Evolutionary conservation across 306 rosid species (phyloP).

Genomic region (Fagus crenata): DNA sequence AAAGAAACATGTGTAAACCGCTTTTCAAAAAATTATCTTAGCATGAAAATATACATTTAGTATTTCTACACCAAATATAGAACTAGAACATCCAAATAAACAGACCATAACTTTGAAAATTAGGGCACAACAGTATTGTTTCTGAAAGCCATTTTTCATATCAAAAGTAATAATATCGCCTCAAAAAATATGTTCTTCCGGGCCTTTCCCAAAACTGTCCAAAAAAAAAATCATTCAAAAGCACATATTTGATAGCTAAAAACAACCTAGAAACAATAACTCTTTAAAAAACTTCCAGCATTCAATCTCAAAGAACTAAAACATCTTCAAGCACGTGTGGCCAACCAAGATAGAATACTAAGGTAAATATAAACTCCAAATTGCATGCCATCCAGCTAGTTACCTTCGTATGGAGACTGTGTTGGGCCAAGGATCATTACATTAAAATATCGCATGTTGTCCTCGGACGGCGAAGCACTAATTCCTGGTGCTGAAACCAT

Average conservation of each 20-base stretch:
- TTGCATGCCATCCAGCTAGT: conserved; percentile 3
- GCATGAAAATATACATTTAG: neutral
- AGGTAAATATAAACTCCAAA: neutral
- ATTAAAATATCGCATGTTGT: conserved; percentile 94
- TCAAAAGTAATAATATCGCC: neutral
- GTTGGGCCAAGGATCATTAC: conserved; percentile 99
- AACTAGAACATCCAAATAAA: neutral
- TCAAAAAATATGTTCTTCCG: neutral
- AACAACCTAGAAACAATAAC: neutral
- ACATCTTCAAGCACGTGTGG: neutral
- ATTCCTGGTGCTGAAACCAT: conserved; percentile 85
- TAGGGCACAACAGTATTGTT: neutral
- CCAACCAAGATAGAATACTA: neutral
- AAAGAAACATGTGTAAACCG: neutral
- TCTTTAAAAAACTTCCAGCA: neutral
- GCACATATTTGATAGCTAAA: neutral
- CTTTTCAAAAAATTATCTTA: neutral
- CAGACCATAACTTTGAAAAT: neutral
- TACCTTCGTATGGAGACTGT: conserved; percentile 97
- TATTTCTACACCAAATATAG: conserved; percentile 3
- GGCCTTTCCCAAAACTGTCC: conserved; percentile 1
- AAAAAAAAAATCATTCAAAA: neutral
- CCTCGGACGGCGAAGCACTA: conserved; percentile 97
- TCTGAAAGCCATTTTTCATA: neutral
- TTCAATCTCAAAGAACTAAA: neutral